Evolutionary conservation across 2,329 filamentous ascomycete genomes (phyloP).

Genomic region (Cadophora sp.): DNA sequence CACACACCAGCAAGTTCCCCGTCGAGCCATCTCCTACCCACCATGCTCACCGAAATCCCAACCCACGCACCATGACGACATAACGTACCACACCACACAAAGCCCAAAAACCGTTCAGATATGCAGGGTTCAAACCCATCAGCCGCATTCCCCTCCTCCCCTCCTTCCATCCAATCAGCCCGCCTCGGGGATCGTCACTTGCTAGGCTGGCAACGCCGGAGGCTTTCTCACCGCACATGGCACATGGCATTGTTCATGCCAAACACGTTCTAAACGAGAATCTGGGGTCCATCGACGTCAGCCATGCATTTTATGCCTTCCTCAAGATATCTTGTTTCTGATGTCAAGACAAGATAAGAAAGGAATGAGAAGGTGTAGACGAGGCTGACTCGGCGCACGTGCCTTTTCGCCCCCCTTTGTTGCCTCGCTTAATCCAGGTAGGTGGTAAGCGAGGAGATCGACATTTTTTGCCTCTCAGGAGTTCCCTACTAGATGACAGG

Average conservation of each 20-base stretch:
- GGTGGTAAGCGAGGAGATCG: background rate
- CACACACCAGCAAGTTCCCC: background rate
- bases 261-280: background rate
- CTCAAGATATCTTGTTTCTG: background rate
- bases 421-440: background rate
- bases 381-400: background rate
- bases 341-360: background rate
- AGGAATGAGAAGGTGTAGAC: background rate
- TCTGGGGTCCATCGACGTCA: background rate
- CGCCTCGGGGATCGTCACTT: background rate
- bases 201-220: background rate
- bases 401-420: background rate
- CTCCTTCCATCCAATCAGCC: background rate
- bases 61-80: background rate
- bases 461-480: background rate
- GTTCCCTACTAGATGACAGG: background rate
- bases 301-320: background rate
- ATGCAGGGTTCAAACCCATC: background rate
- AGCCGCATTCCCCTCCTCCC: background rate
- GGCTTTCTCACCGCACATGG: background rate
- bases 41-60: background rate
- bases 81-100: background rate
- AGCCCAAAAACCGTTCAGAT: background rate
- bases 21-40: background rate
- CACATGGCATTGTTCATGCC: background rate